Evolutionary conservation across 2,329 filamentous ascomycete species (phyloP), one percentile per base, ranked within the genome.

Genomic region (Aspergillus oerlinghausenensis): DNA sequence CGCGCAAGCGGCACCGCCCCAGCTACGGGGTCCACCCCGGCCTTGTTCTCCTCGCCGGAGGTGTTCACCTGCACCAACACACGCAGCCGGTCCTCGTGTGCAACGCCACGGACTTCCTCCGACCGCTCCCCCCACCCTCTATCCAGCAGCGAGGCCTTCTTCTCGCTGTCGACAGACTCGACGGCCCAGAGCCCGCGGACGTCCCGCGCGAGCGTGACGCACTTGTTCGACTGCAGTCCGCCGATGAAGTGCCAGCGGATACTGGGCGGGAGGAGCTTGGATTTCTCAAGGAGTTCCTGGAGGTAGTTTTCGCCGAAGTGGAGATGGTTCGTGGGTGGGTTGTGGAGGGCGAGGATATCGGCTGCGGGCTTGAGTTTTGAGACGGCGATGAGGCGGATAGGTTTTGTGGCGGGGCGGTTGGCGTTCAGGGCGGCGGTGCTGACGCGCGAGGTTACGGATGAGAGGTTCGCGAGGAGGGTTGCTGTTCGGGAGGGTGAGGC

Each of bases 241-340:
- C 94, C 94, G 71, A 97, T 99, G 74, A 97, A 97, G 75, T 99
- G 94, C 94, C 94, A 99, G 66, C 83, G 82, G 63, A 99, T 89
- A 35, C 77, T 67, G 3, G 68, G 77, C 0, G 94, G 93, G 10
- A 99, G 83, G 21, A 96, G 72, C 38, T 83, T 82, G 1, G 91
- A 88, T 75, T 99, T 99, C 72, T 96, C 88, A 57, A 83, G 81
- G 54, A 99, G 83, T 75, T 99, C 94, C 75, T 93, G 89, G 3
- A 88, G 82, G 77, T 99, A 99, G 79, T 99, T 99, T 77, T 99
- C 94, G 66, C 94, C 94, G 73, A 97, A 97, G 76, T 99, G 90
- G 19, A 80, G 65, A 54, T 92, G 89, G 1, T 77, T 73, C 29
- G 77, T 73, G 1, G 82, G 79, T 0, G 80, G 74, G 65, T 83